phyloP scores from a whole-genome alignment of 441 rosid species.

The Adansonia gregorii region DNA sequence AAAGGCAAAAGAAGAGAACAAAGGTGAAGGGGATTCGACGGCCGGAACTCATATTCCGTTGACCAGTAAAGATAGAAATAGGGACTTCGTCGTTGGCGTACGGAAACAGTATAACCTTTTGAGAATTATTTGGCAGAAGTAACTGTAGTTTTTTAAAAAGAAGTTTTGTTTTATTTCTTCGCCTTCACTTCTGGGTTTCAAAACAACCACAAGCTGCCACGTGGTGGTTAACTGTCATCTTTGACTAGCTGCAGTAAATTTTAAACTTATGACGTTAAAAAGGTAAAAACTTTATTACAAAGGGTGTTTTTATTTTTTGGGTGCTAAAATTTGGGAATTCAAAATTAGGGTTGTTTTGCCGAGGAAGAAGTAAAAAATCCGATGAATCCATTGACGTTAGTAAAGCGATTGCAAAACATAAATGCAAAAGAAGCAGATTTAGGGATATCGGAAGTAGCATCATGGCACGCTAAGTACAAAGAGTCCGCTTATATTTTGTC shows the following conservation, averaged over 20 bases:
- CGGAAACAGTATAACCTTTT: background rate
- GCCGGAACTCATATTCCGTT: conserved; percentile 53
- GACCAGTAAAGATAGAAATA: background rate
- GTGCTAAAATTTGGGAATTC: background rate
- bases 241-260: no score
- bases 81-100: background rate
- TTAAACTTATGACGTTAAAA: no score
- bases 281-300: no score
- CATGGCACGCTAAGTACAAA: conserved; percentile 95
- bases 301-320: no score
- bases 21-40: conserved; percentile 40
- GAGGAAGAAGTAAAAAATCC: background rate
- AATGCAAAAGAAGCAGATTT: conserved; percentile 74
- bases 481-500: conserved; percentile 77
- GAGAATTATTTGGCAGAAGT: background rate
- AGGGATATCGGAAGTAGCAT: conserved; percentile 84
- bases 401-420: conserved; percentile 36
- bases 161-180: background rate
- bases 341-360: background rate
- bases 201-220: background rate
- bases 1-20: conserved; percentile 47
- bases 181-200: no score
- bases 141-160: background rate
- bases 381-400: background rate
- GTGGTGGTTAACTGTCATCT: background rate